Base-by-base conservation (phyloP, 352 stramenopile species). In the Peronospora tabacina region DNA sequence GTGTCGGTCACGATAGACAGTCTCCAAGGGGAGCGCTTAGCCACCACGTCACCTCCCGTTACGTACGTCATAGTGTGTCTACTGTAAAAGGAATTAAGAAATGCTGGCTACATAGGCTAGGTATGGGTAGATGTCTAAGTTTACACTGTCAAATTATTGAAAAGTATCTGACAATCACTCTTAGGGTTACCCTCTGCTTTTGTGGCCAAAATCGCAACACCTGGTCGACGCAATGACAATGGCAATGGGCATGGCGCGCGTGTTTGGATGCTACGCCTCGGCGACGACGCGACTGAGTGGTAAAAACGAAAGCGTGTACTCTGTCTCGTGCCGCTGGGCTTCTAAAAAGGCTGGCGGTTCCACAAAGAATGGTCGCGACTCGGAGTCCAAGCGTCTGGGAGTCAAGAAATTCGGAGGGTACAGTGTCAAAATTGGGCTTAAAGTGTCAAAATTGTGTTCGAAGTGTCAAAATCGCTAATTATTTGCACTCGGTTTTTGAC, bases 311-410 rank as follows among this genome's bases (percentile, higher is more conserved):
- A 70, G 56, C 13, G n/a, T 83, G 26, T 87, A 68, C 58, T 58
- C 55, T 13, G 42, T 75, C 28, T 80, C 73, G 35, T 62, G 70
- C 24, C 78, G 79, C 19, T 90, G 74, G 72, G 96, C 96, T 11
- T 94, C 80, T 13, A 99, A 99, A 75, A 98, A 98, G 66, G 89
- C 94, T 4, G 95, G 93, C 26, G 96, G 96, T 34, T 98, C 90
- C 5, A 95, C 89, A n/a, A 97, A 95, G 63, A 99, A 99, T 70
- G 95, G 96, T 16, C 80, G 96, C 44, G 95, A 99, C 68, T 98
- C 94, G 12, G 76, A 93, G 58, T 97, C 95, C 33, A 95, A 97
- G 72, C 85, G 96, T 44, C 76, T 99, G 35, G 96, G 96, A 49
- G 83, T 99, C 56, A 99, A 99, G 72, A 95, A 98, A 44, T 98